These are phyloP conservation scores for Glycyrrhiza uralensis DNA, from an alignment of 306 rosid genomes.

Conservation along the genomic window DNA sequence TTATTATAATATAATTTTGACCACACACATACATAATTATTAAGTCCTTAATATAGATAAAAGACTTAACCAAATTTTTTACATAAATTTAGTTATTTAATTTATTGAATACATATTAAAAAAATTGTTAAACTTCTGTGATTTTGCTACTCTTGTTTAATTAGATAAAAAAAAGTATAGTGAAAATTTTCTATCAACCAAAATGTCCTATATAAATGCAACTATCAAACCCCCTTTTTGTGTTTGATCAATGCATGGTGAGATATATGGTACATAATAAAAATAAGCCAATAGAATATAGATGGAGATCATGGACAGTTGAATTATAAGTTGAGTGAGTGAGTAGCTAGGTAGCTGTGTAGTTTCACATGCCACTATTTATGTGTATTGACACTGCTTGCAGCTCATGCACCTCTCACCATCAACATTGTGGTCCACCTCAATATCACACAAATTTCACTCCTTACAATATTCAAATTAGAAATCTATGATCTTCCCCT, in stretches of 20 bases:
- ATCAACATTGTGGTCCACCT: slow-evolving; percentile 55
- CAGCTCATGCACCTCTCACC: slow-evolving; percentile 36
- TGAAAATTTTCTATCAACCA: not conserved
- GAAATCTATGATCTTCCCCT: slow-evolving; percentile 35
- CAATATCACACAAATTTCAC: slow-evolving; percentile 38
- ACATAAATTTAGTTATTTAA: too few species aligned
- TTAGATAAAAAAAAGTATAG: not conserved
- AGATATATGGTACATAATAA: not conserved
- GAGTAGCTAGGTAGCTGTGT: slow-evolving; percentile 14
- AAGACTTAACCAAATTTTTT: too few species aligned
- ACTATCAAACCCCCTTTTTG: not conserved
- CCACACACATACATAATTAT: too few species aligned
- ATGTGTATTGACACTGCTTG: not conserved
- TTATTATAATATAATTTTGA: too few species aligned
- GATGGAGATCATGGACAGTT: not conserved
- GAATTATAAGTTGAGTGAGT: slow-evolving; percentile 19
- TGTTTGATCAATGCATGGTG: not conserved
- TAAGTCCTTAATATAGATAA: too few species aligned
- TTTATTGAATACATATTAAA: not conserved
- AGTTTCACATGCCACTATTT: slow-evolving; percentile 37
- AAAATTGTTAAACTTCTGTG: not conserved
- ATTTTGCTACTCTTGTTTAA: not conserved
- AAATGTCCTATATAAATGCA: not conserved
- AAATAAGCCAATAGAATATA: not conserved
- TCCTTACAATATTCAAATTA: slow-evolving; percentile 37